These are phyloP conservation scores for Telopea speciosissima DNA, from an alignment of 177 flowering plant species.

Conservation along the genomic window DNA sequence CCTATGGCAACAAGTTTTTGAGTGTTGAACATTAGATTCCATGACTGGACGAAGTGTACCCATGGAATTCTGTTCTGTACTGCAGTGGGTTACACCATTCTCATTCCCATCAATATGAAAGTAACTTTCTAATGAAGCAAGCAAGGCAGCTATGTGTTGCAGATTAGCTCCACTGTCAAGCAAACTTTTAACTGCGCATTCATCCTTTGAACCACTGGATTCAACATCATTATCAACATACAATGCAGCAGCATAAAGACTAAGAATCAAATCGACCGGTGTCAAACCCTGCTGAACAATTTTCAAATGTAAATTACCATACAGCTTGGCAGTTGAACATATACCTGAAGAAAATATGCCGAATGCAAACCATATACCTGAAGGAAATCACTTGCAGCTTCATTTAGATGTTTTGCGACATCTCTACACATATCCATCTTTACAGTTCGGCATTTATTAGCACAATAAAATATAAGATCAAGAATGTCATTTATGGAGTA, in stretches of 20 bases:
- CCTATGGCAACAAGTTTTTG: slow-evolving; percentile 10
- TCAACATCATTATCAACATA: slow-evolving; percentile 19
- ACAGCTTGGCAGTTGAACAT: background rate
- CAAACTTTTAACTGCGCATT: slow-evolving; percentile 13
- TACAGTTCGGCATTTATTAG: slow-evolving; percentile 42
- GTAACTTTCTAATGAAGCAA: slow-evolving; percentile 24
- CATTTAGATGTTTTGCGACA: slow-evolving; percentile 33
- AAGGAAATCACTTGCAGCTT: slow-evolving; percentile 24
- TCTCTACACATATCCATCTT: slow-evolving; percentile 17
- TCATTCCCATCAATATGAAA: slow-evolving; percentile 21
- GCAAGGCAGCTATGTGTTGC: slow-evolving; percentile 24
- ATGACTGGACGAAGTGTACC: slow-evolving; percentile 8
- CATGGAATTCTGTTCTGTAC: slow-evolving; percentile 6
- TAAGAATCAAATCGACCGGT: slow-evolving; percentile 37
- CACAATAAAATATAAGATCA: slow-evolving; percentile 56
- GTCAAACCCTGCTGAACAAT: slow-evolving; percentile 28
- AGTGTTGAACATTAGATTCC: slow-evolving; percentile 10
- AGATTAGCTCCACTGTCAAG: slow-evolving; percentile 27
- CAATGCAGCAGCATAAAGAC: slow-evolving; percentile 58
- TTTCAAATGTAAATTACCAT: background rate
- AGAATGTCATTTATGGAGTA: slow-evolving; percentile 34
- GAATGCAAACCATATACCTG: slow-evolving; percentile 36
- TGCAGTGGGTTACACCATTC: slow-evolving; percentile 1
- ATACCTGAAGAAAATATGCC: background rate
- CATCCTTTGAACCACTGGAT: slow-evolving; percentile 16